Evolutionary conservation across 352 stramenopile species (phyloP), one percentile per base, ranked within the genome.

Genomic region (Globisporangium splendens): DNA sequence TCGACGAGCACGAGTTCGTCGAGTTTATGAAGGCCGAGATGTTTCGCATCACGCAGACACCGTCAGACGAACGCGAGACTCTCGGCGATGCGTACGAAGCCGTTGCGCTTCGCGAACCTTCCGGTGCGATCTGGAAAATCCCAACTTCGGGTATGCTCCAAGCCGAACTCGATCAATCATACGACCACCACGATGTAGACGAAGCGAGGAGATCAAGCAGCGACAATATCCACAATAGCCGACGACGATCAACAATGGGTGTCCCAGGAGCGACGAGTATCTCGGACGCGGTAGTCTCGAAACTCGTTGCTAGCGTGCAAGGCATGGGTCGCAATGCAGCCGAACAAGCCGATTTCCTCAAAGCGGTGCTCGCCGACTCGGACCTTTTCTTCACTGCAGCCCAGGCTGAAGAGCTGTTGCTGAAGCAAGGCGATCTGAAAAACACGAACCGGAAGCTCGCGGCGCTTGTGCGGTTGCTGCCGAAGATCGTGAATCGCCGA

Each of bases 1-100:
- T 92, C 35, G 83, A 90, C 33, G 72, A 77, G 46, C 63, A 78
- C 38, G 83, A 92, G 31, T 90, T 92, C 20, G 62, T 92, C 28
- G 76, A 89, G 35, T 88, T 90, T 43, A 88, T 92, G 75, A 86
- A 77, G 44, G 68, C 59, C 2, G 72, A 87, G 33, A 46, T 89
- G 1, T 53, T 84, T 1, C 59, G 65, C 15, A 41, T 57, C 4
- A 6, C 6, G 0, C 18, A 48, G 17, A 3, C 24, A 4, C 17
- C 10, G n/a, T 31, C 49, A 57, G 6, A 44, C 12, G 17, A 2
- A 20, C 31, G 31, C 13, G 33, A 46, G 50, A 54, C 8, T n/a
- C 53, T 54, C 28, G 59, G 64, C 42, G 62, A 77, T 42, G 61
- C 38, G 22, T 75, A 77, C 51, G 64, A 75, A 41, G 52, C 54